phyloP scores from a whole-genome alignment of 2,329 filamentous ascomycete genomes.

The Colletotrichum spaethianum region DNA sequence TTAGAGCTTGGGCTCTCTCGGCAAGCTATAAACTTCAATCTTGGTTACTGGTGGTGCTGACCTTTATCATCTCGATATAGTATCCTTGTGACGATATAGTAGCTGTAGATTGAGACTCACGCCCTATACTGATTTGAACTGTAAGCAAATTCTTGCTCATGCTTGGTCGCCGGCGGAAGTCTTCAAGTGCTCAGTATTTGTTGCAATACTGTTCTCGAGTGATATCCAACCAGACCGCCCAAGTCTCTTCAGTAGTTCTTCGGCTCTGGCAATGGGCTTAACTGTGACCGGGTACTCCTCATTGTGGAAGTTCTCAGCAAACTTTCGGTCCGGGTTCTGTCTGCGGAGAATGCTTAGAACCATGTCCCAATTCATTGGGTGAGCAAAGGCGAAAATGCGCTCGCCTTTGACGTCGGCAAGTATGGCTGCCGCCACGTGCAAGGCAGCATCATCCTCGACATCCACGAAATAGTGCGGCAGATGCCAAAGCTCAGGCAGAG shows the following conservation, averaged over 20 bases:
- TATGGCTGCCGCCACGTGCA: constrained; percentile 68
- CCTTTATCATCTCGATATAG: no score
- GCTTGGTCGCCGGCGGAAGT: background rate
- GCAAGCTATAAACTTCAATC: no score
- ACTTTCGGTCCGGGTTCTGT: constrained; percentile 37
- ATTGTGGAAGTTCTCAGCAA: constrained; percentile 40
- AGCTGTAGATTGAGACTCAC: no score
- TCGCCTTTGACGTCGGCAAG: constrained; percentile 61
- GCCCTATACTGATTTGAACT: background rate
- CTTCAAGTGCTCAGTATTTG: constrained; percentile 7
- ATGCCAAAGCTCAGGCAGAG: constrained; percentile 16
- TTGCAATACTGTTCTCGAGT: constrained; percentile 16
- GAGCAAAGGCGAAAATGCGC: constrained; percentile 68
- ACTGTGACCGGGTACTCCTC: constrained; percentile 28
- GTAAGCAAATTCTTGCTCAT: background rate
- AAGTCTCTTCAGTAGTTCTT: background rate
- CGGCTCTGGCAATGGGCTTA: constrained; percentile 21
- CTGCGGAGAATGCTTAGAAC: constrained; percentile 50
- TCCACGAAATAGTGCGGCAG: constrained; percentile 57
- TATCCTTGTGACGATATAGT: no score
- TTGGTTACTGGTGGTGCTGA: no score
- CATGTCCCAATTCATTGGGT: constrained; percentile 62
- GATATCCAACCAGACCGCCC: constrained; percentile 11
- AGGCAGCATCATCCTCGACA: constrained; percentile 62
- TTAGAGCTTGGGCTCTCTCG: no score